Evolutionary conservation across 2,329 filamentous ascomycete species (phyloP).

Genomic region (Xylaria sp.): DNA sequence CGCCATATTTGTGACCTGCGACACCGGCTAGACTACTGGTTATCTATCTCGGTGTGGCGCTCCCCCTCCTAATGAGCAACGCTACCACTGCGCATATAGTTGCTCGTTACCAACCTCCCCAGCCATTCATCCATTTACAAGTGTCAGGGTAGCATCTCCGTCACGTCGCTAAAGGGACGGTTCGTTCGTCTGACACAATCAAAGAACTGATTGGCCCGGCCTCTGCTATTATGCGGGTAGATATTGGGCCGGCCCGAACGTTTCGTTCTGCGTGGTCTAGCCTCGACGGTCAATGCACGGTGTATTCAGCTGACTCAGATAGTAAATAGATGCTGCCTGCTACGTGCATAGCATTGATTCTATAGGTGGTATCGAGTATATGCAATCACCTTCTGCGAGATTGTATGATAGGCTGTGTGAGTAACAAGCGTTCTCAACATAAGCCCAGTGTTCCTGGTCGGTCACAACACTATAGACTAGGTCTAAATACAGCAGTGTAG

Average conservation of each 20-base stretch:
- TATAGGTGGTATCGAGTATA: conserved; percentile 4
- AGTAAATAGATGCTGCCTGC: not conserved
- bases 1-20: not conserved
- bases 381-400: not conserved
- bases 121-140: conserved; percentile 22
- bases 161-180: conserved; percentile 16
- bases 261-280: not conserved
- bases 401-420: not conserved
- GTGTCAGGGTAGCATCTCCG: conserved; percentile 19
- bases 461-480: not conserved
- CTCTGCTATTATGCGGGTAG: not conserved
- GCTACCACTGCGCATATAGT: no score
- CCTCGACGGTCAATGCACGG: not conserved
- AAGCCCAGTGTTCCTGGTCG: not conserved
- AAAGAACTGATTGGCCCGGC: conserved; percentile 10
- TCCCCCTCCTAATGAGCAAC: not conserved
- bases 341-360: conserved; percentile 4
- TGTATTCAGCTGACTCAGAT: conserved; percentile 19
- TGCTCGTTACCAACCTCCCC: not conserved
- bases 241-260: not conserved
- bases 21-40: not conserved
- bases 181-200: no score
- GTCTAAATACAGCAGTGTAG: not conserved
- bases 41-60: not conserved
- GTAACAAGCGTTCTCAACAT: not conserved